Base-by-base conservation (phyloP, 805 yeast species). In the Yarrowia yakushimensis region DNA sequence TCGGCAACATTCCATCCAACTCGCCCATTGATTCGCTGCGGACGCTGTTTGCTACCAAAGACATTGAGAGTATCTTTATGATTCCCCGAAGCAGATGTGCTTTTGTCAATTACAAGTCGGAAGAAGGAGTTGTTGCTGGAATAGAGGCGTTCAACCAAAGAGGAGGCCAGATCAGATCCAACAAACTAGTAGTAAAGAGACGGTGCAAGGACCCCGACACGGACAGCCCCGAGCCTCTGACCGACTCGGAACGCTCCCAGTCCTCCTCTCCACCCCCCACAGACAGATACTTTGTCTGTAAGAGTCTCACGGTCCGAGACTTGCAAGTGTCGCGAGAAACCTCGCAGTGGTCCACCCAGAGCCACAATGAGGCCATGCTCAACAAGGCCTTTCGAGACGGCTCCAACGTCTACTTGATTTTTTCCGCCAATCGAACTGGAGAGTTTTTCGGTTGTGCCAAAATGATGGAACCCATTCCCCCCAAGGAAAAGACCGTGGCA, bases 41-140 rank as follows among this genome's bases (percentile, higher is more conserved):
- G 39, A 66, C 64, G 41, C 66, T 76, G 43, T 77, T 77, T 63
- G 79, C 77, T 2, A 69, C 74, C 23, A 70, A 72, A 10, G 71
- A 71, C 11, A 70, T 77, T 37, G 74, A 71, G 54, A 72, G 76
- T 50, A 72, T 77, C 41, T 76, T 75, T 60, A 64, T 77, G 62
- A 77, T 77, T 37, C 72, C 74, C 63, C 70, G 75, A n/a, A 74
- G 78, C 7, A 74, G 72, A 18, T 77, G 80, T 50, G 80, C 80
- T 5, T 77, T 77, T 64, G 76, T 77, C 41, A 77, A 77, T 65
- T 77, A 74, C 67, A 60, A 62, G 28, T 62, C 68, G 34, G 66
- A 63, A n/a, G 66, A 60, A 15, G 75, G 76, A 3, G 70, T 74
- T 17, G 69, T 68, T 27, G 71, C 67, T 15, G 78, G 72, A 7